Base-by-base conservation (phyloP, 371 early-diverging fungal species). In the Quaeritorhiza haematococci region DNA sequence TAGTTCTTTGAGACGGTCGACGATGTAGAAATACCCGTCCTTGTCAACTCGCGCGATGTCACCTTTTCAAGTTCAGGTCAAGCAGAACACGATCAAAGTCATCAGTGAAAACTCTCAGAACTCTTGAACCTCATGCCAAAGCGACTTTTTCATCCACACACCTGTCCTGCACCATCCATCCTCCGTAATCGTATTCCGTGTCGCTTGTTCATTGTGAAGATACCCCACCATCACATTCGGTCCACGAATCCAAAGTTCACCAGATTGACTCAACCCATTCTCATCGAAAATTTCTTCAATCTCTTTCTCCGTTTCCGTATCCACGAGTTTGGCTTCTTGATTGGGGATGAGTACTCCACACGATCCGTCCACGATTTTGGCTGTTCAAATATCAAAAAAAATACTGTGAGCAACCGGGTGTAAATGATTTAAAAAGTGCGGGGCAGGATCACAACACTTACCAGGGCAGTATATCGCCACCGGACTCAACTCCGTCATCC, bases 221-320 rank as follows among this genome's bases (percentile, higher is more conserved):
- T 38, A 63, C 17, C 33, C 35, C 24, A 33, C 73, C 90, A 91
- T 90, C 10, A 91, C 74, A 53, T 85, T 89, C 3, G 92, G 88
- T 0, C 94, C 91, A n/a, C 83, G 78, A 51, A 93, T 53, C 54
- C 89, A 76, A 54, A 93, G 73, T 66, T 91, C 92, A 10, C 91
- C 92, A 0, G 17, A 10, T 27, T 26, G 10, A 15, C 47, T 26
- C 26, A 26, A 13, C 47, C 47, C 47, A 38, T 13, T n/a, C n/a
- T 38, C 38, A 10, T 38, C n/a, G 38, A 10, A 10, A 38, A n/a
- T 38, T 10, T 38, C n/a, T 38, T 38, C 38, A 38, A 13, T n/a
- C 13, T 13, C 38, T 13, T 13, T 38, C 38, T 38, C n/a, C 13
- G n/a, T n/a, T 13, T 38, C 38, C 13, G 10, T 38, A 38, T 13